phyloP scores from a whole-genome alignment of 257 asterid genomes.

The Solanum paucissectum region DNA sequence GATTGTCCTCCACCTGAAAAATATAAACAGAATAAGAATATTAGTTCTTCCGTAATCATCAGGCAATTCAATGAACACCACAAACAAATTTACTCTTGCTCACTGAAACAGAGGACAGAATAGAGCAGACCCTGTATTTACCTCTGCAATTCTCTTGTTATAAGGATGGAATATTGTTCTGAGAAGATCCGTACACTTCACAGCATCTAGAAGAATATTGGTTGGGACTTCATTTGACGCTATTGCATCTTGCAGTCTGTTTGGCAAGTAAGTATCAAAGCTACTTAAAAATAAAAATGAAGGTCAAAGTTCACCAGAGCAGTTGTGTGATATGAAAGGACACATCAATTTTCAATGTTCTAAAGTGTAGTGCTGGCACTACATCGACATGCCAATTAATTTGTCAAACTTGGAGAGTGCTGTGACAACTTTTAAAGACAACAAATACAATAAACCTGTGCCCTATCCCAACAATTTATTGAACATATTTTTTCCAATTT shows the following conservation, averaged over 20 bases:
- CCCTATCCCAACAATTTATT: background rate
- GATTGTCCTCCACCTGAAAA: conserved; percentile 62
- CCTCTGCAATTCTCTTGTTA: conserved; percentile 89
- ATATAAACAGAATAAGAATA: background rate
- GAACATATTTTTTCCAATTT: background rate
- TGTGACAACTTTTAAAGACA: background rate
- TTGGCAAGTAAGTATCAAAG: background rate
- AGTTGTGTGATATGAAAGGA: background rate
- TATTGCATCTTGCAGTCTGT: conserved; percentile 61
- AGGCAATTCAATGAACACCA: background rate
- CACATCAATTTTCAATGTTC: background rate
- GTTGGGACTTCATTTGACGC: conserved; percentile 29
- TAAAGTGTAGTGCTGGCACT: background rate
- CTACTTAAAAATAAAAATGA: background rate
- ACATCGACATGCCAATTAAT: background rate
- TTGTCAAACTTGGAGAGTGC: background rate
- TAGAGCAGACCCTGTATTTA: conserved; percentile 6
- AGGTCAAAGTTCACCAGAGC: background rate
- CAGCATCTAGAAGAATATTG: conserved; percentile 28
- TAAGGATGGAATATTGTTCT: conserved; percentile 46
- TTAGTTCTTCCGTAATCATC: background rate
- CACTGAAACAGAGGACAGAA: background rate
- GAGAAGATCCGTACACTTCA: conserved; percentile 27
- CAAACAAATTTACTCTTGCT: background rate
- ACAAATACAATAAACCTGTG: background rate